Conservation (phyloP, 2,329 filamentous ascomycete species). For the Penicillium frequentans region DNA sequence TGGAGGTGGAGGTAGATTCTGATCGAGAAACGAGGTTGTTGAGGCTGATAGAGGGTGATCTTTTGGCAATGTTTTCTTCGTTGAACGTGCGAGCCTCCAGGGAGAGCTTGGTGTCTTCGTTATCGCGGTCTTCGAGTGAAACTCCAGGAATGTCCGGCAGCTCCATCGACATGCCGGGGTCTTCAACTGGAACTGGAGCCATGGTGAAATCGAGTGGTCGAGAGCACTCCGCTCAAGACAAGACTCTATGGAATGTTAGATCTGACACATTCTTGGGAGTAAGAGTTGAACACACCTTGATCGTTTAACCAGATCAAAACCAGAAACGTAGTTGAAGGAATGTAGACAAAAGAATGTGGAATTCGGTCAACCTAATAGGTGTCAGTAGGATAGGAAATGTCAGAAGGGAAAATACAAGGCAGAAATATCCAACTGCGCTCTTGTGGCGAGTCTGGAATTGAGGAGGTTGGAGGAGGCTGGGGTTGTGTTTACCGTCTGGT, state of each 20-base stretch:
- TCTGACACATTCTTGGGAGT: slow-evolving; percentile 3
- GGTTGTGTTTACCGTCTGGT: slow-evolving; percentile 28
- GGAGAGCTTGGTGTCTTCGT: not conserved
- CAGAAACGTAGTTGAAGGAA: slow-evolving; percentile 6
- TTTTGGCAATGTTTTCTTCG: slow-evolving; percentile 7
- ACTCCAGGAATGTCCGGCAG: slow-evolving; percentile 3
- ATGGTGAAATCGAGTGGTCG: slow-evolving; percentile 30
- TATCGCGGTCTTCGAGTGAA: not conserved
- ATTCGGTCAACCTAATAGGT: slow-evolving; percentile 2
- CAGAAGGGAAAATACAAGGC: slow-evolving; percentile 11
- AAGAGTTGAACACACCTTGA: slow-evolving; percentile 11
- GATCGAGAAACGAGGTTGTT: slow-evolving; percentile 31
- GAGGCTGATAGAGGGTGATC: slow-evolving; percentile 23
- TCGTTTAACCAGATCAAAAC: slow-evolving; percentile 12
- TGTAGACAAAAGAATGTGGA: not conserved
- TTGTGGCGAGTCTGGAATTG: slow-evolving; percentile 25
- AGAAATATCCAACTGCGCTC: slow-evolving; percentile 7
- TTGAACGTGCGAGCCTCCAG: not conserved
- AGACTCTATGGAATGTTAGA: slow-evolving; percentile 18
- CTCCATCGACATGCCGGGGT: slow-evolving; percentile 25
- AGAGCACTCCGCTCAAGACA: slow-evolving; percentile 39
- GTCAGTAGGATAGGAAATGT: slow-evolving; percentile 9
- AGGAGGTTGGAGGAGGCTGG: slow-evolving; percentile 43
- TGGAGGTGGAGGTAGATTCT: slow-evolving; percentile 21
- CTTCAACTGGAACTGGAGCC: slow-evolving; percentile 30